phyloP scores from a whole-genome alignment of 768 basidiomycete species.

The Naematelia aurantialba region DNA sequence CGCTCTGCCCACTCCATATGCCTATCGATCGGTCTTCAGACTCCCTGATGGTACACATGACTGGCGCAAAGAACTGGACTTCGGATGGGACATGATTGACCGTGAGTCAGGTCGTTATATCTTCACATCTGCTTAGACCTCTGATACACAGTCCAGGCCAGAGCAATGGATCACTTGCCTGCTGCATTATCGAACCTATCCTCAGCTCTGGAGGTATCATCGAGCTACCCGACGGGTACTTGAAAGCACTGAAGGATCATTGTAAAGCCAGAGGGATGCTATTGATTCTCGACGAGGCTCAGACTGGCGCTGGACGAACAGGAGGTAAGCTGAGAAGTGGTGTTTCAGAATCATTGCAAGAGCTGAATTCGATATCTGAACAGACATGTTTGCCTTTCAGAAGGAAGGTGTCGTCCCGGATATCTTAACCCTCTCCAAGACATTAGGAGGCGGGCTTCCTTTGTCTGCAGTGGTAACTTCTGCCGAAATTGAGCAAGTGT shows the following conservation, averaged over 20 bases:
- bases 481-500: constrained; percentile 16
- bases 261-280: constrained; percentile 39
- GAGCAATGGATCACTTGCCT: constrained; percentile 23
- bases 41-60: constrained; percentile 31
- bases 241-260: constrained; percentile 27
- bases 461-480: constrained; percentile 28
- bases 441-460: constrained; percentile 38
- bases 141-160: constrained; percentile 21
- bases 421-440: constrained; percentile 39
- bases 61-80: constrained; percentile 37
- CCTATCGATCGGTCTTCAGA: constrained; percentile 28
- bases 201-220: constrained; percentile 37
- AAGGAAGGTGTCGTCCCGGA: constrained; percentile 33
- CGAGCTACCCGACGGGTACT: constrained; percentile 33
- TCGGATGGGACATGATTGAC: constrained; percentile 36
- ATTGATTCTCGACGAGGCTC: constrained; percentile 41
- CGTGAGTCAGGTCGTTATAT: constrained; percentile 10
- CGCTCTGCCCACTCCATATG: constrained; percentile 27
- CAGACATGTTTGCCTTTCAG: constrained; percentile 39
- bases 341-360: background rate
- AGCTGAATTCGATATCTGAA: background rate
- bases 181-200: constrained; percentile 39
- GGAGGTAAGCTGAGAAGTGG: constrained; percentile 16
- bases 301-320: constrained; percentile 32
- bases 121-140: background rate